These are phyloP conservation scores for Persicaria tinctoria DNA, from an alignment of 148 eudicot species.

Conservation along the genomic window DNA sequence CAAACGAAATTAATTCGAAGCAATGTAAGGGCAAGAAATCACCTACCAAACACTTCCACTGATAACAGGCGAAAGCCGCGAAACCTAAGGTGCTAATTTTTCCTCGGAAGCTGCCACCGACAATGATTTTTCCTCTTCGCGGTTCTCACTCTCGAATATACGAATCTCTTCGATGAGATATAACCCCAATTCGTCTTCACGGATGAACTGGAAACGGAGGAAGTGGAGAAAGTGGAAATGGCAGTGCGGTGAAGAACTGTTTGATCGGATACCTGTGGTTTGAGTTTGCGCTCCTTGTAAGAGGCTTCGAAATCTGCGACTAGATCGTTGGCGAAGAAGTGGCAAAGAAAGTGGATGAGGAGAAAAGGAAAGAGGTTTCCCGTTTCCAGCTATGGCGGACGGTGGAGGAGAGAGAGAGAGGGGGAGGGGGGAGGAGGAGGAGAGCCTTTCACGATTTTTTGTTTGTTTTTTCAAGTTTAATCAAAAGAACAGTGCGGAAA, in stretches of 20 bases:
- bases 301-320: not conserved
- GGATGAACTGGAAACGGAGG: not conserved
- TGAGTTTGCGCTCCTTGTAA: not conserved
- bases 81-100: not conserved
- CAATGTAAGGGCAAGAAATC: not conserved
- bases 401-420: not conserved
- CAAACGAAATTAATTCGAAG: not conserved
- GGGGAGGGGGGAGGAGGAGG: not conserved
- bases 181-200: not conserved
- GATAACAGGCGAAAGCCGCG: not conserved
- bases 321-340: not conserved
- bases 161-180: not conserved
- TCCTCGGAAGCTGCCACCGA: not conserved
- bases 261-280: not conserved
- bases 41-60: not conserved
- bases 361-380: not conserved
- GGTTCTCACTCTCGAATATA: not conserved
- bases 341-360: not conserved
- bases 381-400: conserved; percentile 7
- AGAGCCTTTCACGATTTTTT: conserved; percentile 6
- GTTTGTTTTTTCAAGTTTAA: no score
- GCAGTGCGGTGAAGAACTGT: not conserved
- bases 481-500: no score
- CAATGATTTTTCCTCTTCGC: not conserved
- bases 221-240: not conserved